Base-by-base conservation (phyloP, 768 basidiomycete genomes). In the Suillus lakei region DNA sequence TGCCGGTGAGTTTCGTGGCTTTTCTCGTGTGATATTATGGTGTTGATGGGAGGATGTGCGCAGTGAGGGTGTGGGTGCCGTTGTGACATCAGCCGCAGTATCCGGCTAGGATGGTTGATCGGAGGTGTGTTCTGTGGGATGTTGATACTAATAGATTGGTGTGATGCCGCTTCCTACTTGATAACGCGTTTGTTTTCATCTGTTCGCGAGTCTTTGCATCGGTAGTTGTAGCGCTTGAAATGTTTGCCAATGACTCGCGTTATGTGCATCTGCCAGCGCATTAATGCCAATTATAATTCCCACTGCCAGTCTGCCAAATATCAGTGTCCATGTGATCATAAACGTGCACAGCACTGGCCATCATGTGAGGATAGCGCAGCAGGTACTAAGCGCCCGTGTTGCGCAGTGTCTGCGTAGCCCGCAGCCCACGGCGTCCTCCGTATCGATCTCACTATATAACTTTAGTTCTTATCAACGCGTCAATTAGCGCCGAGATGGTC, bases 401-500 rank as follows among this genome's bases (percentile, higher is more conserved):
- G 50, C 51, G 28, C 51, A 53, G 51, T 16, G 21, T 23, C 54
- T 56, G 55, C 36, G 55, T 23, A 56, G 55, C 55, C 54, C 34
- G 55, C 55, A 58, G 55, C 23, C 12, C 46, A 46, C 46, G 46
- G n/a, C n/a, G 46, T 46, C 46, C 46, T 46, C 32, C 32, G 32
- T 7, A 32, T 32, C 26, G 5, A 7, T 50, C 15, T 28, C 50
- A 48, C 12, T 18, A 6, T 58, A 38, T 23, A 56, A n/a, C 10
- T 32, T 32, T 32, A 12, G 12, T 34, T 21, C 13, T 60, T 10
- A 7, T 32, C 30, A 54, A 34, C 30, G 6, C 9, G 9, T 53
- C 28, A 4, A 53, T 28, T 30, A 30, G 21, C 32, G 26, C 18
- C 23, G 6, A 18, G 18, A 76, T 75, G 73, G 69, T 66, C 8